Conservation (phyloP, 306 rosid species). For the Carpinus fangiana region DNA sequence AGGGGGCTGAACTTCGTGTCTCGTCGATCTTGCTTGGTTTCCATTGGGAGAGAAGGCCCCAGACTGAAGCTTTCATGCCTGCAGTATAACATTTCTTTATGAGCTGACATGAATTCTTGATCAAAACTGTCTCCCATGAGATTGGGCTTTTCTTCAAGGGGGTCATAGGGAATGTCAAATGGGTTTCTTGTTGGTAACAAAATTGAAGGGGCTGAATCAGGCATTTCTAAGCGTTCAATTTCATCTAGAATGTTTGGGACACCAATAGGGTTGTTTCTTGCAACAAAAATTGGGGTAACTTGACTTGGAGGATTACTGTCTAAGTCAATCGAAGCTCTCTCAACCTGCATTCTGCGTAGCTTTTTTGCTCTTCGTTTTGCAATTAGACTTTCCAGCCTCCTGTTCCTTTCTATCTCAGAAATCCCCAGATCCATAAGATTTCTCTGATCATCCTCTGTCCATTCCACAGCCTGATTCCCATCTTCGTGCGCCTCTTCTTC, state of each 20-base stretch:
- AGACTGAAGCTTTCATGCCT: slow-evolving; percentile 73
- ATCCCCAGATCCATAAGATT: slow-evolving; percentile 74
- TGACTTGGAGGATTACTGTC: slow-evolving; percentile 29
- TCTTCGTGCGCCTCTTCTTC: slow-evolving; percentile 35
- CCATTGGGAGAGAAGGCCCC: slow-evolving; percentile 37
- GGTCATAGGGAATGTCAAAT: slow-evolving; percentile 76
- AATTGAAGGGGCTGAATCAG: slow-evolving; percentile 81
- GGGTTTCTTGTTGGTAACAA: slow-evolving; percentile 52
- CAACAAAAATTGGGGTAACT: slow-evolving; percentile 47
- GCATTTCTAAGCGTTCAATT: slow-evolving; percentile 44
- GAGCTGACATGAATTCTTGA: slow-evolving; percentile 54
- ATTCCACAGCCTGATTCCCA: slow-evolving; percentile 59
- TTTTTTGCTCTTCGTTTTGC: slow-evolving; percentile 70
- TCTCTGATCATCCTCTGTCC: slow-evolving; percentile 84
- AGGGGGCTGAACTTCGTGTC: slow-evolving; percentile 12
- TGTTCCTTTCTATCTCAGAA: slow-evolving; percentile 83
- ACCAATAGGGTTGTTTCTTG: slow-evolving; percentile 27
- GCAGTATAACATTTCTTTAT: slow-evolving; percentile 44
- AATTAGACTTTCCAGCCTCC: slow-evolving; percentile 70
- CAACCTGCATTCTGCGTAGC: slow-evolving; percentile 34
- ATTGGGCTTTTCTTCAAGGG: slow-evolving; percentile 64
- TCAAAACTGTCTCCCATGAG: slow-evolving; percentile 58
- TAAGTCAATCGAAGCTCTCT: slow-evolving; percentile 33
- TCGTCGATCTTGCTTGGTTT: slow-evolving; percentile 27
- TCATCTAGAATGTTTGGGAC: slow-evolving; percentile 31